phyloP scores from a whole-genome alignment of 306 rosid genomes.

The Dalbergia cochinchinensis region DNA sequence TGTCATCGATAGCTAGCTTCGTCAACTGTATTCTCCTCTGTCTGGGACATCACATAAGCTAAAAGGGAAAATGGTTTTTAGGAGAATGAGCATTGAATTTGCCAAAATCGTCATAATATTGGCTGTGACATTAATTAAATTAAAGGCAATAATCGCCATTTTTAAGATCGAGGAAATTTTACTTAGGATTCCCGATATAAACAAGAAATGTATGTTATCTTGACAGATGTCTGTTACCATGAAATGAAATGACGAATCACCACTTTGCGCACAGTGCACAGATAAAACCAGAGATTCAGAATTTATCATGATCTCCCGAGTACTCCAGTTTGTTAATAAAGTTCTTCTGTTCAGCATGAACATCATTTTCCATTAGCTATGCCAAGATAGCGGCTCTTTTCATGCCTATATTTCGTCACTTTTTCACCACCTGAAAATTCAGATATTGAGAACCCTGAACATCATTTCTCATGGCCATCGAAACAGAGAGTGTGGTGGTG shows the following conservation, averaged over 20 bases:
- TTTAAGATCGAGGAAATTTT: constrained; percentile 11
- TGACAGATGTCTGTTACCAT: background rate
- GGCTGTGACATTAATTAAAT: background rate
- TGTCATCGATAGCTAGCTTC: no score
- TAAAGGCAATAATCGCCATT: background rate
- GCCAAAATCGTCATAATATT: no score
- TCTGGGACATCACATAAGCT: no score
- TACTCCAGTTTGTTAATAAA: background rate
- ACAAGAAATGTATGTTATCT: constrained; percentile 41
- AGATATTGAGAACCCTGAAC: constrained; percentile 23
- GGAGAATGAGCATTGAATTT: no score
- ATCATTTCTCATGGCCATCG: constrained; percentile 38
- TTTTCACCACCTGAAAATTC: constrained; percentile 18
- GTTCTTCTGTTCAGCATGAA: background rate
- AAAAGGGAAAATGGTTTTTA: no score
- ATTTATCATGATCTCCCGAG: constrained; percentile 1
- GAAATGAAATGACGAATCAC: constrained; percentile 8
- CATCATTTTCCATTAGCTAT: constrained; percentile 32
- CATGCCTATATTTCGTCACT: background rate
- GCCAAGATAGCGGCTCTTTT: background rate
- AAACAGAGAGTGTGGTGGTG: constrained; percentile 67
- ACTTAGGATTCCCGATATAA: constrained; percentile 41
- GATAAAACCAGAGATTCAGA: constrained; percentile 7
- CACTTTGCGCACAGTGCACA: constrained; percentile 7
- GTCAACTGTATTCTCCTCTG: no score